Evolutionary conservation across 768 basidiomycete genomes (phyloP), one percentile per base, ranked within the genome.

Genomic region (Plicaturopsis crispa): DNA sequence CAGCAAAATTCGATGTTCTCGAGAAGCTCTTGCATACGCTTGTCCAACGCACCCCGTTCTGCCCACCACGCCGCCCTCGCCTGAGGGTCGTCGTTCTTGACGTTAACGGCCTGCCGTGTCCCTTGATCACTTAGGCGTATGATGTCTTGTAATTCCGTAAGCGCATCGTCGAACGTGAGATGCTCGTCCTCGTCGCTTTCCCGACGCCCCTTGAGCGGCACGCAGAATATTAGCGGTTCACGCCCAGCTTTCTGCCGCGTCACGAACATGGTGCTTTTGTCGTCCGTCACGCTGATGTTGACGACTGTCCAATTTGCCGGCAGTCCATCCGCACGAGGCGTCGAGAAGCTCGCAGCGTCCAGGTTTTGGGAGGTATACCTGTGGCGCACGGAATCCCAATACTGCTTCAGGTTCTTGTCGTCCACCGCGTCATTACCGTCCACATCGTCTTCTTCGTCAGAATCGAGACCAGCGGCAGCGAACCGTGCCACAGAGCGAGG

Each of bases 1-100:
- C 96, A 98, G 52, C 86, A 91, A 49, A 87, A 92, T 55, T 98
- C 96, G 31, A 99, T 80, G 46, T 82, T 89, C 46, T 78, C 76
- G 23, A 96, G 56, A 5, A 99, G 59, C 21, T 77, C 75, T 40
- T 75, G 67, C 51, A 99, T 55, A 17, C 90, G 72, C 33, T 65
- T 66, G 51, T 98, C 92, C n/a, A 98, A 68, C 16, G 69, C 73
- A 17, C 65, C 61, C 3, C 96, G 70, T 37, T 80, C 72, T 24
- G 75, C 78, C 96, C 96, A 99, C 96, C 96, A 98, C 2, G 66
- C 71, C 1, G 70, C 65, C 44, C 80, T 69, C 1, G 76, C 86
- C 21, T 73, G 72, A 31, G 66, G 65, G 42, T 84, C 78, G 30
- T 83, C 74, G 21, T 73, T 63, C 46, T 79, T 81, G 40, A 97